Conservation (phyloP, 2,329 filamentous ascomycete genomes). For the Cladosporium velox region DNA sequence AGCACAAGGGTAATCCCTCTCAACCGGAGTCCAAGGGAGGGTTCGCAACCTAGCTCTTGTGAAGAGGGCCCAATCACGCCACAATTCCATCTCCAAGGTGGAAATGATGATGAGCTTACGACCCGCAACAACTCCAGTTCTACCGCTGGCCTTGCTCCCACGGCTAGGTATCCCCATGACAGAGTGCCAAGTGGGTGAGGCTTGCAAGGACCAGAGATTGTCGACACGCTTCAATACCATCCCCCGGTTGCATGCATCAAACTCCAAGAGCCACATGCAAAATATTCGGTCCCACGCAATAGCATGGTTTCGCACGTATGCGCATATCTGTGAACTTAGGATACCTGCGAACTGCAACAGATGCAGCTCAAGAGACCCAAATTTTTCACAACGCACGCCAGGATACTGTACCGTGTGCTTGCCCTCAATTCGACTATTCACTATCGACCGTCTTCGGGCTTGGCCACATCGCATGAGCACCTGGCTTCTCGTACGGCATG, state of each 20-base stretch:
- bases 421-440: background rate
- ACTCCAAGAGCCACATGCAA: no score
- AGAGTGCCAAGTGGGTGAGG: background rate
- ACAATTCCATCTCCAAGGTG: background rate
- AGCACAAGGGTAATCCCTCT: background rate
- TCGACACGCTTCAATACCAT: background rate
- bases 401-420: background rate
- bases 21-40: background rate
- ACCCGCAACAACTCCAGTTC: constrained; percentile 1
- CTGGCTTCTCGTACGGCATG: background rate
- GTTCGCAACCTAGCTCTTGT: background rate
- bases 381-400: background rate
- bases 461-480: background rate
- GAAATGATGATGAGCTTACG: background rate
- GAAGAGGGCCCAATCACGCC: background rate
- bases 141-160: background rate
- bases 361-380: background rate
- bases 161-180: background rate
- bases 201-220: background rate
- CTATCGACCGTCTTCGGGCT: background rate
- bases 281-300: background rate
- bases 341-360: no score
- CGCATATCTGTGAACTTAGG: no score
- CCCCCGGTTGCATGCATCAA: background rate
- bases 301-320: background rate